Evolutionary conservation across 805 yeast species (phyloP).

Genomic region (Danielia reshetovae): DNA sequence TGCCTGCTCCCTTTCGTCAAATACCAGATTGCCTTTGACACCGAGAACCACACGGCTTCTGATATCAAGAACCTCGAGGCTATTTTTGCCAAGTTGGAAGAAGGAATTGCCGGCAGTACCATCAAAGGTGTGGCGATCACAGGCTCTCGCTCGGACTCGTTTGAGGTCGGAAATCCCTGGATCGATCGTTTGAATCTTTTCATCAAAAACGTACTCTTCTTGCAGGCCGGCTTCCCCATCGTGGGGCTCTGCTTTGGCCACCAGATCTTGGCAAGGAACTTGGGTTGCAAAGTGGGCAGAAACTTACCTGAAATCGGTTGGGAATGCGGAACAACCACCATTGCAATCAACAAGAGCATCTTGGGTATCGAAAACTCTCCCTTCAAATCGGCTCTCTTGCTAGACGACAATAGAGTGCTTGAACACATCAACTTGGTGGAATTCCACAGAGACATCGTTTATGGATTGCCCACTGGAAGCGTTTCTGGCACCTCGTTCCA

Average conservation of each 20-base stretch:
- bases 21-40: constrained; percentile 34
- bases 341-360: constrained; percentile 42
- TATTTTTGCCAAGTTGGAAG: constrained; percentile 16
- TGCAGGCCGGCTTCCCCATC: constrained; percentile 37
- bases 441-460: constrained; percentile 38
- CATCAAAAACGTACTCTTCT: constrained; percentile 17
- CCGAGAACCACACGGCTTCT: constrained; percentile 9
- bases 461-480: constrained; percentile 35
- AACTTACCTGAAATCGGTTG: constrained; percentile 54
- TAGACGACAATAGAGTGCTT: constrained; percentile 54
- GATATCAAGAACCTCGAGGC: constrained; percentile 9
- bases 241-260: constrained; percentile 87
- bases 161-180: constrained; percentile 38
- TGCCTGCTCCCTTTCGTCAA: constrained; percentile 22
- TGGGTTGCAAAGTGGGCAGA: constrained; percentile 57
- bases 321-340: constrained; percentile 63
- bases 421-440: constrained; percentile 34
- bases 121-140: constrained; percentile 46
- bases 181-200: constrained; percentile 36
- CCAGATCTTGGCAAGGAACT: constrained; percentile 65
- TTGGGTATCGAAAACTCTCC: constrained; percentile 24
- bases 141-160: constrained; percentile 50
- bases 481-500: constrained; percentile 22
- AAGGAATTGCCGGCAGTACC: constrained; percentile 21
- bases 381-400: constrained; percentile 25